Evolutionary conservation across 2,329 filamentous ascomycete genomes (phyloP), one percentile per base, ranked within the genome.

Genomic region (Alternaria dauci): DNA sequence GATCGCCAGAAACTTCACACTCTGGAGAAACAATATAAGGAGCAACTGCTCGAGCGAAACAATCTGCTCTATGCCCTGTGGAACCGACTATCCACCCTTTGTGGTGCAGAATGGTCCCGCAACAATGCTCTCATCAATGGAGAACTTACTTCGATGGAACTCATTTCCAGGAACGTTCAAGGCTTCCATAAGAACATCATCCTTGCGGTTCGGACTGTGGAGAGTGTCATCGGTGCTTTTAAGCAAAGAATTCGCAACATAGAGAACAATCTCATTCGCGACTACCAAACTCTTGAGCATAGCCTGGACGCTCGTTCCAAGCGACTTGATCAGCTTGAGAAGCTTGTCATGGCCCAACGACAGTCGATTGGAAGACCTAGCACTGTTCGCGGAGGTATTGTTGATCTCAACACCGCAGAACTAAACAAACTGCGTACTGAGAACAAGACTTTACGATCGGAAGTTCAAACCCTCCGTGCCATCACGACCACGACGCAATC

Each of bases 151-250:
- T 93, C 91, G 12, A 85, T 96, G 34, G 94, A 97, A 72, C 89
- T 93, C 14, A 91, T 99, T 62, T 88, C 89, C 1, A 94, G 89
- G 51, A 93, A 95, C 79, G 85, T 98, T 5, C 90, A 91, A 0
- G 92, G 91, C 1, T 98, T 98, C 80, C 92, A 91, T 73, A 92
- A 94, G 78, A 98, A 97, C 76, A 85, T 99, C 26, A 80, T 97
- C 43, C 87, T 89, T 1, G 94, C 94, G 0, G 87, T 97, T 63
- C 96, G 94, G 82, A 92, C 89, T 2, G 89, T 98, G 56, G 95
- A 98, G 81, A 84, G 85, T 18, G 88, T 96, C 65, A 84, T 98
- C 36, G 86, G 87, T 18, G 87, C 88, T 8, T 96, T 97, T 82
- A 91, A 92, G 71, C 84, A 85, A 39, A 90, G 92, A 61, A 92